phyloP scores from a whole-genome alignment of 805 yeast genomes.

The Candida odintsovae region DNA sequence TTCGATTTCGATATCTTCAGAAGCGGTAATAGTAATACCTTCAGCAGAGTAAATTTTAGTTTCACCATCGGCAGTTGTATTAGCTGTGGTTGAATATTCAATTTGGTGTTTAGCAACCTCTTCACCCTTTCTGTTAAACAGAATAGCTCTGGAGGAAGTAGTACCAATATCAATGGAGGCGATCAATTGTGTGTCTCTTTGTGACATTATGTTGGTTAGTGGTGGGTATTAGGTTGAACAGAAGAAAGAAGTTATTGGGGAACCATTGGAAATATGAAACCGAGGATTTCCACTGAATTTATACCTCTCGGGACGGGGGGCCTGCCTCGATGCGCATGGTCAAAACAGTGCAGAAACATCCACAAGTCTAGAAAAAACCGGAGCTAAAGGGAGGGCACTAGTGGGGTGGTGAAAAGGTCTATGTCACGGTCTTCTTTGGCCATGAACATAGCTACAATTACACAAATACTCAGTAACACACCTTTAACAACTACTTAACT shows the following conservation, averaged over 20 bases:
- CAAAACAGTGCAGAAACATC: not conserved
- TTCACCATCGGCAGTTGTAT: conserved; percentile 39
- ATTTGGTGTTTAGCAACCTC: conserved; percentile 88
- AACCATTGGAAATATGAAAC: not conserved
- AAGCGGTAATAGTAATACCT: conserved; percentile 62
- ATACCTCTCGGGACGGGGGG: not conserved
- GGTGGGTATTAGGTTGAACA: no score
- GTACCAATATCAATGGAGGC: conserved; percentile 89
- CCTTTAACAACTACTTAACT: no score
- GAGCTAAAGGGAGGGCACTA: no score
- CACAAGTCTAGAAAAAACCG: not conserved
- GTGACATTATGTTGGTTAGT: conserved; percentile 13
- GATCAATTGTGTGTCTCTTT: conserved; percentile 28
- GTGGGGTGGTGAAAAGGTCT: no score
- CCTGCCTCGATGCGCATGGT: not conserved
- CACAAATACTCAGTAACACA: no score
- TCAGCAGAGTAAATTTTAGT: conserved; percentile 63
- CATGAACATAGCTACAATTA: no score
- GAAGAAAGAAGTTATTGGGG: no score
- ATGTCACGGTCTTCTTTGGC: no score
- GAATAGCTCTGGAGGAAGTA: conserved; percentile 83
- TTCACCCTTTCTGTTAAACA: conserved; percentile 65
- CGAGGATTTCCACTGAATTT: not conserved
- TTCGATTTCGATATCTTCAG: conserved; percentile 55
- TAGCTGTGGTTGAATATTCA: conserved; percentile 75